These are phyloP conservation scores for Coffea canephora DNA, from an alignment of 257 asterid genomes.

Conservation along the genomic window DNA sequence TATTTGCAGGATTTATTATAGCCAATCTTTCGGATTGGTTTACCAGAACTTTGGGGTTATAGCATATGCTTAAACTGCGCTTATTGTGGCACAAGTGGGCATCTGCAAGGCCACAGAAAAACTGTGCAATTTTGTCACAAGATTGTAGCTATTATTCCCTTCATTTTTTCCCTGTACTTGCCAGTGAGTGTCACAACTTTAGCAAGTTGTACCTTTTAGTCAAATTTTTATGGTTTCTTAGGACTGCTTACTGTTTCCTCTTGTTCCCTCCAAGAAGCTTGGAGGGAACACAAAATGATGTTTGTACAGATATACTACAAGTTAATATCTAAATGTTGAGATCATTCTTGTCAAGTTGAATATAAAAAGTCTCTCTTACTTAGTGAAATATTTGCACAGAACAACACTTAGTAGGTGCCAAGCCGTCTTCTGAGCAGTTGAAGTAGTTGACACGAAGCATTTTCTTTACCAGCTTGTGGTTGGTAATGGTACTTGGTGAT, in stretches of 20 bases:
- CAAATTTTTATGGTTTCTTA: not conserved
- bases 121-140: conserved; percentile 13
- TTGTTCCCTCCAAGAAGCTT: not conserved
- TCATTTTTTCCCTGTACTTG: conserved; percentile 4
- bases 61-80: conserved; percentile 18
- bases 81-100: not conserved
- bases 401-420: not conserved
- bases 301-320: conserved; percentile 9
- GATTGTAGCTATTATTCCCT: conserved; percentile 7
- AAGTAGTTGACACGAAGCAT: not conserved
- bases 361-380: not conserved
- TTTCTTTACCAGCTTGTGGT: not conserved
- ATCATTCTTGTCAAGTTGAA: not conserved
- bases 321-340: not conserved
- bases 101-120: conserved; percentile 5
- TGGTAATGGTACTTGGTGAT: no score
- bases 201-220: not conserved
- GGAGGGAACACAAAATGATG: not conserved
- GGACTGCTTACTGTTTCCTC: not conserved
- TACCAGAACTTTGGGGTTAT: conserved; percentile 58
- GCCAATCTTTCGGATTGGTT: conserved; percentile 81
- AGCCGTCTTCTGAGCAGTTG: not conserved
- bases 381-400: not conserved
- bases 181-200: not conserved
- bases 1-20: conserved; percentile 79